phyloP scores from a whole-genome alignment of 2,329 filamentous ascomycete species.

The Pseudodiploospora longispora region DNA sequence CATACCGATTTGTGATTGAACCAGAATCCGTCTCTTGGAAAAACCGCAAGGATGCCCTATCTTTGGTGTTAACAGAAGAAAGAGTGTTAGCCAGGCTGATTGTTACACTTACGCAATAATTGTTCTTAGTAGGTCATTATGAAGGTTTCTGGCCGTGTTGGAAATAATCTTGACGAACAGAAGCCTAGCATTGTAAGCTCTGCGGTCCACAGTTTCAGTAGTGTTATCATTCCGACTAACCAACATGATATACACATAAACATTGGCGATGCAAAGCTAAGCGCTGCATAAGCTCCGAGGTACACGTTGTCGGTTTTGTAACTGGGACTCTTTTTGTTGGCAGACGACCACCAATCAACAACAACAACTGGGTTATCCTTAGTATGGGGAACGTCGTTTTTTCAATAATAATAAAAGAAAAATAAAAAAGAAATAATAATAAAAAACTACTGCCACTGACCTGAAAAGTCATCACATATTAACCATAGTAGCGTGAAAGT shows the following conservation, averaged over 20 bases:
- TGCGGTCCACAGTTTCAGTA: too few species aligned
- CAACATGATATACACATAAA: not conserved
- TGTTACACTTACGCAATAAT: not conserved
- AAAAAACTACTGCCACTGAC: not conserved
- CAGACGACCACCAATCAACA: constrained; percentile 8
- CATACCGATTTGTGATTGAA: constrained; percentile 5
- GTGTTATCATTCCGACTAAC: not conserved
- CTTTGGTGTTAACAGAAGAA: too few species aligned
- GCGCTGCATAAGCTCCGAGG: constrained; percentile 1
- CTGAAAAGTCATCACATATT: not conserved
- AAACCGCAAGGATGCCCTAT: constrained; percentile 5
- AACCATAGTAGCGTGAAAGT: not conserved
- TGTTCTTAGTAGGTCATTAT: not conserved
- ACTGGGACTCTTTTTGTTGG: constrained; percentile 3
- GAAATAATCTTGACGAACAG: not conserved
- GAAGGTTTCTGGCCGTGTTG: not conserved
- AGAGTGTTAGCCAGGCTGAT: too few species aligned
- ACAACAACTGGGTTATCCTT: not conserved
- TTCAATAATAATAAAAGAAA: too few species aligned
- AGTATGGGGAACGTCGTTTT: not conserved
- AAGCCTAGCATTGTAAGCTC: not conserved
- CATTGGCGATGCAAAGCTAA: constrained; percentile 2
- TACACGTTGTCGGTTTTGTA: constrained; percentile 6
- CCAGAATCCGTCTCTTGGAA: constrained; percentile 2
- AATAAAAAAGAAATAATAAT: too few species aligned